Evolutionary conservation across 2,329 filamentous ascomycete genomes (phyloP).

Genomic region (Hymenoscyphus repandus): DNA sequence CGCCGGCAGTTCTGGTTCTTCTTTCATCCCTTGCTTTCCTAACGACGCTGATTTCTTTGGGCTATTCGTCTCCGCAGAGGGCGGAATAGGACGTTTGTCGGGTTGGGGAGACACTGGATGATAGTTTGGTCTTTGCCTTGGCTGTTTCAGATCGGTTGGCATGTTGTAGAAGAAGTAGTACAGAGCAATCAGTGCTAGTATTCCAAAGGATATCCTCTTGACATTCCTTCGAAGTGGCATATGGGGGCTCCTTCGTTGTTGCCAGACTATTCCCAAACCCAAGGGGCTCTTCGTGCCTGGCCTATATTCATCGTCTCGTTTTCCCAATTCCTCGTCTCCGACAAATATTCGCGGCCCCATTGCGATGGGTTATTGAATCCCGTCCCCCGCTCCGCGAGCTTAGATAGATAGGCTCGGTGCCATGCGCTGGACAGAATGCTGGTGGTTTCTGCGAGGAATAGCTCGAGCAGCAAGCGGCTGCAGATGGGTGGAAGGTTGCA

Average conservation of each 20-base stretch:
- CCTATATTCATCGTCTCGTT: conserved; percentile 58
- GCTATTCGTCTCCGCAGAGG: not conserved
- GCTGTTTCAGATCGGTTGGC: conserved; percentile 41
- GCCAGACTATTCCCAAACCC: conserved; percentile 30
- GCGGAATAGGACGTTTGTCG: not conserved
- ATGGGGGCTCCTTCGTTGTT: conserved; percentile 36
- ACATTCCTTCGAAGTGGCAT: conserved; percentile 49
- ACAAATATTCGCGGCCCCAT: conserved; percentile 38
- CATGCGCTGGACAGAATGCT: conserved; percentile 14
- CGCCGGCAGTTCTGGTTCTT: conserved; percentile 26
- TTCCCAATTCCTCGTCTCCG: conserved; percentile 58
- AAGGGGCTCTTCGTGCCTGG: conserved; percentile 29
- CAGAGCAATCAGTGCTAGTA: conserved; percentile 45
- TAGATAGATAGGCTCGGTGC: conserved; percentile 13
- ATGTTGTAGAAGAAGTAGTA: conserved; percentile 64
- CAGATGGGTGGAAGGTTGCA: too few relatives aligned
- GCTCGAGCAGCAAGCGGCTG: too few relatives aligned
- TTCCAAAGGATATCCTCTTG: conserved; percentile 45
- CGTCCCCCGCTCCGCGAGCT: conserved; percentile 25
- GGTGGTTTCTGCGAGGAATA: not conserved
- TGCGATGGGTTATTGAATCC: conserved; percentile 21
- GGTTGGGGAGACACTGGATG: conserved; percentile 19
- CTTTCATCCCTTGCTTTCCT: conserved; percentile 14
- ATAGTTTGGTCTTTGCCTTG: conserved; percentile 33
- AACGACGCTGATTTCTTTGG: conserved; percentile 8